Base-by-base conservation (phyloP, 2,329 filamentous ascomycete species). In the Aspergillus alliaceus region DNA sequence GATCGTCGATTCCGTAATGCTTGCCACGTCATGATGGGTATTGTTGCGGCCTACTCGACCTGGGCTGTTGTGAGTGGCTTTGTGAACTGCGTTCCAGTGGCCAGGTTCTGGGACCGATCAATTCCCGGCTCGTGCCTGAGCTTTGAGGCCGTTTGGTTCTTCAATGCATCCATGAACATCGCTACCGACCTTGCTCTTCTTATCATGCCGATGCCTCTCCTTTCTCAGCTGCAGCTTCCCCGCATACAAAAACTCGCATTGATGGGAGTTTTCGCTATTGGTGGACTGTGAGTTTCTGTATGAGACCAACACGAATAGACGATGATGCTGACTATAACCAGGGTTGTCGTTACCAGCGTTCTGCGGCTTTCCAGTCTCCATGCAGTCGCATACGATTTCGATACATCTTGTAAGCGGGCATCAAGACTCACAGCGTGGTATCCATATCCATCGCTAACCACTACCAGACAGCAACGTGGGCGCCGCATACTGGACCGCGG, bases 401-500 rank as follows among this genome's bases (percentile, higher is more conserved):
- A 72, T 29, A 70, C 66, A 9, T 72, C 69, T 11, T 72, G 66
- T 69, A 60, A 39, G 63, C 24, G 39, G 14, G 18, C n/a, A n/a
- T 6, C 32, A 31, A 44, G 22, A 27, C 6, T 18, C 4, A 9
- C 8, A 6, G 12, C 22, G 6, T 44, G 15, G 24, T 29, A 18
- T 44, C 7, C 14, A 24, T 34, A 32, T n/a, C n/a, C 12, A 56
- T 37, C 29, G 51, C 11, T 29, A 14, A 51, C 44, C 8, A 8
- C 29, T 29, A 42, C 34, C 18, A 58, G 54, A 52, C 53, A 67
- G 60, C 61, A 72, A 71, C 42, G 69, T 75, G 18, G 67, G 60
- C 31, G 74, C 78, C 32, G 75, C 79, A 64, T 78, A 77, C 59
- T 78, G 75, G 75, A 76, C 75, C 5, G 70, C 75, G 6, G 74